Percentiles rank a stretch among this genome's conserved stretches.
phyloP scores from a whole-genome alignment of 148 eudicot genomes.

The Beta vulgaris region DNA sequence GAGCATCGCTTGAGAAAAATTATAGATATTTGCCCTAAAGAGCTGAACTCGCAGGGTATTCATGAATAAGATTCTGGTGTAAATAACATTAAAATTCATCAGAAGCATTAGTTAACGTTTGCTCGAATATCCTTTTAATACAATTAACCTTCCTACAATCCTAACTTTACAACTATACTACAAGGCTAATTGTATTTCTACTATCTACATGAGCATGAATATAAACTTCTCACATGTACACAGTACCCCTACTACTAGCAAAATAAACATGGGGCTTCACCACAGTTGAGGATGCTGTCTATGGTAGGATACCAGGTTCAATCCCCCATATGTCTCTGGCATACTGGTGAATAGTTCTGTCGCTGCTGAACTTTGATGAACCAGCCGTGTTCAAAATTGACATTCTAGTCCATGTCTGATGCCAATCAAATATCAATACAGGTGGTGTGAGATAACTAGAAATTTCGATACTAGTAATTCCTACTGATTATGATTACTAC shows the following conservation, averaged over 20 bases:
- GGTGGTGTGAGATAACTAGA: constrained; percentile 1
- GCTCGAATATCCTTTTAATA: not conserved
- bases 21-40: too few relatives aligned
- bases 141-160: too few relatives aligned
- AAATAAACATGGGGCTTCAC: not conserved
- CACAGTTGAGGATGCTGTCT: not conserved
- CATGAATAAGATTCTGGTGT: too few relatives aligned
- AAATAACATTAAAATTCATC: not conserved
- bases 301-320: constrained; percentile 33
- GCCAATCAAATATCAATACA: not conserved
- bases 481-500: too few relatives aligned
- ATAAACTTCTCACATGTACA: not conserved
- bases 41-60: too few relatives aligned
- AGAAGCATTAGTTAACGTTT: not conserved
- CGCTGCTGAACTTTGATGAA: constrained; percentile 93
- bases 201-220: constrained; percentile 4
- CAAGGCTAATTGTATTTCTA: not conserved
- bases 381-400: constrained; percentile 92
- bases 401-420: constrained; percentile 96
- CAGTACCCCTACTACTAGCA: not conserved
- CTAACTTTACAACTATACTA: not conserved
- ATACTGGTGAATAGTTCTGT: constrained; percentile 86
- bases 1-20: too few relatives aligned
- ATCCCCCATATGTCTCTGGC: constrained; percentile 92
- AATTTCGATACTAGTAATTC: not conserved